These are phyloP conservation scores for Coemansia sp. DNA, from an alignment of 192 early-diverging fungal species.

Conservation along the genomic window DNA sequence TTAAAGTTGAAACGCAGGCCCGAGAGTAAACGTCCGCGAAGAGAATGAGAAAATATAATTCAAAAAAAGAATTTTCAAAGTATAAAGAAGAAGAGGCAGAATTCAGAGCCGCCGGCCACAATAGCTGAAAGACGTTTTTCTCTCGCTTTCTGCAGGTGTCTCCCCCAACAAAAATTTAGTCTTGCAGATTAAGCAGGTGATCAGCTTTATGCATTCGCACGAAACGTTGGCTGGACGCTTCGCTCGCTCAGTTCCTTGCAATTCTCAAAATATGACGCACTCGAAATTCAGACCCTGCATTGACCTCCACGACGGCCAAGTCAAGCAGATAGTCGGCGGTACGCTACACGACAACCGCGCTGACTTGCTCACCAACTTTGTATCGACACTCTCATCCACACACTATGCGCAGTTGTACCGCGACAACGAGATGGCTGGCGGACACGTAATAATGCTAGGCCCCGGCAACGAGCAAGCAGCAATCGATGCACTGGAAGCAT, in stretches of 20 bases:
- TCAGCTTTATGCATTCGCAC: background rate
- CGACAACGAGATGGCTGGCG: conserved; percentile 68
- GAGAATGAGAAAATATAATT: background rate
- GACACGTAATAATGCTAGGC: conserved; percentile 96
- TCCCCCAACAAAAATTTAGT: background rate
- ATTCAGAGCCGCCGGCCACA: background rate
- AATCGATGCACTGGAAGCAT: conserved; percentile 74
- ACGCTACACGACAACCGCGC: conserved; percentile 69
- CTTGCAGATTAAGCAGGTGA: background rate
- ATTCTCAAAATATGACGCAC: conserved; percentile 1
- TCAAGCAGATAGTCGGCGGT: conserved; percentile 99
- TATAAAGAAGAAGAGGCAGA: background rate
- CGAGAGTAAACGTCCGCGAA: background rate
- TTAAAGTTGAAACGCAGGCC: background rate
- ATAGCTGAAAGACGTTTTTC: background rate
- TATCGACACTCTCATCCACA: conserved; percentile 75
- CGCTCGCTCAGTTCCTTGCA: background rate
- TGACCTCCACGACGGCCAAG: conserved; percentile 94
- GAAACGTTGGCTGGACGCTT: background rate
- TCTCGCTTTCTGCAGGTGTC: background rate
- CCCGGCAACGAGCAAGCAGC: conserved; percentile 85
- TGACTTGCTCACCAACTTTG: conserved; percentile 86
- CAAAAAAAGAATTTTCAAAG: background rate
- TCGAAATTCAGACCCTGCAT: conserved; percentile 96
- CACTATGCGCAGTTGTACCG: conserved; percentile 86